Conservation (phyloP, 768 basidiomycete genomes). For the Mycena capillaripes region DNA sequence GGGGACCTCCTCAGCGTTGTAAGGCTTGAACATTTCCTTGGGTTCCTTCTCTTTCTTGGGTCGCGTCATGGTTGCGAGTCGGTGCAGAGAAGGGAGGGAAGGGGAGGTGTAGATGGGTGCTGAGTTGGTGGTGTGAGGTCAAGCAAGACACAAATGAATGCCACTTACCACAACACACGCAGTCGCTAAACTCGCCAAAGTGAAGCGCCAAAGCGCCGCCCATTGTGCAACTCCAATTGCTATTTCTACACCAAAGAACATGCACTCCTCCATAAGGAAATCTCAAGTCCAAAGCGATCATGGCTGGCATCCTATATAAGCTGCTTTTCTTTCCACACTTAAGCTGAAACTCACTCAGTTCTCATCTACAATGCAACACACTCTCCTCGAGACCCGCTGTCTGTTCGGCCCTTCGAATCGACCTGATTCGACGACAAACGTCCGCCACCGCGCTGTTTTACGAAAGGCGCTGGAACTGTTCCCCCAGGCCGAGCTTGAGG, state of each 20-base stretch:
- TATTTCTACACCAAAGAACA: too few species aligned
- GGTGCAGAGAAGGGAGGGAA: not conserved
- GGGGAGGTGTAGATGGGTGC: not conserved
- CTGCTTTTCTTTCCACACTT: not conserved
- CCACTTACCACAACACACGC: not conserved
- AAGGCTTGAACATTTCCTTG: conserved; percentile 27
- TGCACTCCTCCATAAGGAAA: too few species aligned
- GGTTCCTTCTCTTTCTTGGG: not conserved
- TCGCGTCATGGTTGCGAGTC: not conserved
- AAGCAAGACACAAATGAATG: not conserved
- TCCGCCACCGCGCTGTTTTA: conserved; percentile 10
- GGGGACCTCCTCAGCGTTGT: conserved; percentile 11
- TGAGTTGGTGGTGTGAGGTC: not conserved
- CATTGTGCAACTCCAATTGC: too few species aligned
- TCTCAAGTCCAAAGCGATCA: too few species aligned
- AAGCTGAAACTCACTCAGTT: not conserved
- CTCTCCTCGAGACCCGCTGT: not conserved
- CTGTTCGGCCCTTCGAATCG: not conserved
- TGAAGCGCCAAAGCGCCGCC: too few species aligned
- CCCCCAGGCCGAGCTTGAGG: not conserved
- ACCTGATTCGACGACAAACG: not conserved
- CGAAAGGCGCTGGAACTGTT: conserved; percentile 20
- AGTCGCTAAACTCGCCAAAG: too few species aligned
- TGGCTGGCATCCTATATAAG: too few species aligned
- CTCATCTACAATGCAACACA: not conserved